These are phyloP conservation scores for Globisporangium okanoganense DNA, from an alignment of 352 stramenopile genomes.

Conservation along the genomic window DNA sequence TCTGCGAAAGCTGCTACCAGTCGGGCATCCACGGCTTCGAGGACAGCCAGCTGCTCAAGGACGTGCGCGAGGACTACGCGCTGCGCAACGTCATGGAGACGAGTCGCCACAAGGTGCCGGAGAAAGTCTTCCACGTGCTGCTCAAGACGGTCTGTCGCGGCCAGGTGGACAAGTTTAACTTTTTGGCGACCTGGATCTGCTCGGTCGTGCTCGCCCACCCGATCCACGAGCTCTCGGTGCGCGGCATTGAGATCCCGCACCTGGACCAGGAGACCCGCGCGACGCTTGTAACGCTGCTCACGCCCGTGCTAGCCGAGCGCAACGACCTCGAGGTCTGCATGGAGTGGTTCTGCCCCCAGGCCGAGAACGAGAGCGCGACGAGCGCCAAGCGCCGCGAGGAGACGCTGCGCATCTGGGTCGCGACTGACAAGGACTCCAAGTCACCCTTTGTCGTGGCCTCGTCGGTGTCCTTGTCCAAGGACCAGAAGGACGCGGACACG, in stretches of 20 bases:
- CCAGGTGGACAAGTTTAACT: conserved; percentile 88
- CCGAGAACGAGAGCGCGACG: conserved; percentile 53
- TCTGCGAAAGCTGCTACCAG: conserved; percentile 85
- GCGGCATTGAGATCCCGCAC: conserved; percentile 84
- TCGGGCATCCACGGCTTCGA: conserved; percentile 82
- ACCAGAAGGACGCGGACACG: conserved; percentile 56
- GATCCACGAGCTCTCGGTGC: conserved; percentile 62
- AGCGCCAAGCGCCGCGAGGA: conserved; percentile 60
- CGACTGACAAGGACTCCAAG: conserved; percentile 83
- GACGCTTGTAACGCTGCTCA: conserved; percentile 72
- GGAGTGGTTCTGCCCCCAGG: conserved; percentile 84
- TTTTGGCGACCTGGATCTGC: conserved; percentile 84
- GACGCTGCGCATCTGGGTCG: conserved; percentile 85
- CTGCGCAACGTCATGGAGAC: conserved; percentile 70
- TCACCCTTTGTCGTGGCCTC: conserved; percentile 52
- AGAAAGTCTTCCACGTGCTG: conserved; percentile 79
- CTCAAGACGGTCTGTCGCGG: conserved; percentile 82
- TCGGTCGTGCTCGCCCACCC: conserved; percentile 67
- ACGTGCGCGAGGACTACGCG: conserved; percentile 81
- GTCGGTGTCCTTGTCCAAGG: conserved; percentile 20
- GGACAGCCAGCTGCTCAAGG: conserved; percentile 67
- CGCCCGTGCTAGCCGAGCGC: conserved; percentile 75
- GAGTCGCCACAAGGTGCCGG: conserved; percentile 71
- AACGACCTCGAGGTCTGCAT: conserved; percentile 85
- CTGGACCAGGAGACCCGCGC: conserved; percentile 64